Percentiles rank a stretch among this genome's conserved stretches.
Conservation (phyloP, 805 yeast genomes). For the Candida ovalis region DNA sequence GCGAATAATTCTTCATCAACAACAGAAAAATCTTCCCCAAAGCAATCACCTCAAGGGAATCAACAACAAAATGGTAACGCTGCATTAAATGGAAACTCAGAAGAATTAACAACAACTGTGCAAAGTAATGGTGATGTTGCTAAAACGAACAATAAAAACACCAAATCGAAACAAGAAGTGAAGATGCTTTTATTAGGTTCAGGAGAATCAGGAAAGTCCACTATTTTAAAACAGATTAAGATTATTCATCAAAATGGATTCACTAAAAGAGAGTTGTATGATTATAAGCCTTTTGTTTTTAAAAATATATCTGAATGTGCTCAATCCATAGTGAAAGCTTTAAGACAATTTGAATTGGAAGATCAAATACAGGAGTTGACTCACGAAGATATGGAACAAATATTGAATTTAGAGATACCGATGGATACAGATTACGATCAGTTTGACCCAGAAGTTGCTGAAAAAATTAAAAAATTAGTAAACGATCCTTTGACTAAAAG, state of each 20-base stretch:
- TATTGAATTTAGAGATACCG: slow-evolving; percentile 45
- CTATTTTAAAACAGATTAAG: slow-evolving; percentile 79
- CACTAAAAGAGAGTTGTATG: slow-evolving; percentile 63
- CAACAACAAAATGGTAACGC: neutral
- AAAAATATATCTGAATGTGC: slow-evolving; percentile 77
- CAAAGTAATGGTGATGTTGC: neutral
- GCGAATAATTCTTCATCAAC: neutral
- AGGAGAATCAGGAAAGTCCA: slow-evolving; percentile 83
- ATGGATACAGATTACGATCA: slow-evolving; percentile 47
- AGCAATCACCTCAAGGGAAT: neutral
- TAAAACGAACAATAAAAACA: neutral
- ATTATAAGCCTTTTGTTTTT: slow-evolving; percentile 75
- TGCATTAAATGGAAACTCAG: neutral
- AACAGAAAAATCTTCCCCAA: neutral
- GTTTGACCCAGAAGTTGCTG: slow-evolving; percentile 48
- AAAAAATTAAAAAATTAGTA: slow-evolving; percentile 51
- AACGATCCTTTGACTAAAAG: slow-evolving; percentile 52
- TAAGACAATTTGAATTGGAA: slow-evolving; percentile 46
- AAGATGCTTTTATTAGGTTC: slow-evolving; percentile 81
- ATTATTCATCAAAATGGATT: slow-evolving; percentile 72
- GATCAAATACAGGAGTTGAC: slow-evolving; percentile 31
- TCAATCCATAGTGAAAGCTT: slow-evolving; percentile 64
- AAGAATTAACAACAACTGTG: neutral
- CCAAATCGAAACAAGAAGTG: slow-evolving; percentile 42
- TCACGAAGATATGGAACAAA: slow-evolving; percentile 38